phyloP scores from a whole-genome alignment of 1,139 yeast species.

The Suhomyces wounanorum region DNA sequence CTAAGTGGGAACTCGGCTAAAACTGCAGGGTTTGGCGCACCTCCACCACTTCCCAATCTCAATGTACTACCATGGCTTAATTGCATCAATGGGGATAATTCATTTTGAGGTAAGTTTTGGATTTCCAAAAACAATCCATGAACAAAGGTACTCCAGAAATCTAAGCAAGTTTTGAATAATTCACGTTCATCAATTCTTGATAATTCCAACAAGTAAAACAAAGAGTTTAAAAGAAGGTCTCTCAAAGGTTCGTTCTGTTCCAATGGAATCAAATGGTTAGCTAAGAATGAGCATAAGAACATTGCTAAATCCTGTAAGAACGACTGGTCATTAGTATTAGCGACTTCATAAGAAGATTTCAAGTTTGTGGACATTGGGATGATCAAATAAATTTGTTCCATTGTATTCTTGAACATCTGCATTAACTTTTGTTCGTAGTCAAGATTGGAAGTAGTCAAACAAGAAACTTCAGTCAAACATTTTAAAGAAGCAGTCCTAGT shows the following conservation, averaged over 20 bases:
- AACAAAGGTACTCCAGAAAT: constrained; percentile 89
- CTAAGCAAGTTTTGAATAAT: constrained; percentile 90
- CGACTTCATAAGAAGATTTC: constrained; percentile 69
- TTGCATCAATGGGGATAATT: constrained; percentile 75
- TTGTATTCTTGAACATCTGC: constrained; percentile 67
- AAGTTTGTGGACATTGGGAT: constrained; percentile 79
- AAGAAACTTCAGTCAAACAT: constrained; percentile 88
- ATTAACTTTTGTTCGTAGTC: constrained; percentile 72
- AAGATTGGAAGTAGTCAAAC: constrained; percentile 52
- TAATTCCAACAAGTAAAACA: constrained; percentile 77
- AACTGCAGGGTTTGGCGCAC: constrained; percentile 84
- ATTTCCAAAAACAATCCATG: constrained; percentile 81
- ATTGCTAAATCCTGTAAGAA: constrained; percentile 94
- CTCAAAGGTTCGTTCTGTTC: constrained; percentile 63
- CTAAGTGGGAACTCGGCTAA: constrained; percentile 78
- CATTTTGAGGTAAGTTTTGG: constrained; percentile 72
- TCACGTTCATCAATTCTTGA: constrained; percentile 95
- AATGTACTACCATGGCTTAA: constrained; percentile 57
- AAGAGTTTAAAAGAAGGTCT: constrained; percentile 68
- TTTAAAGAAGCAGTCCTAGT: constrained; percentile 84
- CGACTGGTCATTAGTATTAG: constrained; percentile 85
- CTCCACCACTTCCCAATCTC: constrained; percentile 56
- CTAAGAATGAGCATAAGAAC: constrained; percentile 82
- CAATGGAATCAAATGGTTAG: constrained; percentile 72
- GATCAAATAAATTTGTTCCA: constrained; percentile 69